Evolutionary conservation across 352 stramenopile species (phyloP), one percentile per base, ranked within the genome.

Genomic region (Phytopythium chamaehyphon): DNA sequence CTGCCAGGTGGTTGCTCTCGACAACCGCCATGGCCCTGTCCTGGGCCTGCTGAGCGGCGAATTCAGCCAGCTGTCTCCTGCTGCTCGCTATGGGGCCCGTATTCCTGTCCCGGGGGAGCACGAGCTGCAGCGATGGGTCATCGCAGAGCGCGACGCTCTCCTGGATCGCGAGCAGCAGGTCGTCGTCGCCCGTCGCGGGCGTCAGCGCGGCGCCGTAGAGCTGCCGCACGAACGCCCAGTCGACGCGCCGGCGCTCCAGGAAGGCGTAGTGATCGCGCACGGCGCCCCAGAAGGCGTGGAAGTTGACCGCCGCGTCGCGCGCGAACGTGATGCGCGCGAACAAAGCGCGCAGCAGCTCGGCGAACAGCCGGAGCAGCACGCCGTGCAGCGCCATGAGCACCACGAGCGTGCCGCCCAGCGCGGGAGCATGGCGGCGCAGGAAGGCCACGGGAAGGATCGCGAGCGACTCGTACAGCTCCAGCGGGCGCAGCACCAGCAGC

Each of bases 151-250:
- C 77, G 24, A 90, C 63, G 59, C 73, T 89, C 33, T 90, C 80
- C 22, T 89, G 76, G 9, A 91, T 61, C 26, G 83, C 78, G 44
- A 90, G 78, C 78, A 79, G 90, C 12, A 93, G 61, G 43, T 93
- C 83, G 33, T 93, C 79, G 37, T 93, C 80, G 48, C 71, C 89
- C 1, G 80, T 93, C 6, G 62, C 51, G 0, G 61, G 52, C 42
- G 75, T 55, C 18, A 93, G 76, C 31, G 76, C 59, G 46, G 86
- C 74, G 49, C 80, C 83, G 54, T 86, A 93, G 21, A 93, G 64
- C 26, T 79, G 72, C 45, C 81, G 79, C 28, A 90, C 76, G 15
- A 88, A 71, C 22, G 62, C 51, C 83, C 83, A 93, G 50, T 91
- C 73, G 23, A 77, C 68, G 33, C 66, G 62, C 16, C 66, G 51